Conservation (phyloP, 2,329 filamentous ascomycete species). For the Ascocoryne sarcoides region DNA sequence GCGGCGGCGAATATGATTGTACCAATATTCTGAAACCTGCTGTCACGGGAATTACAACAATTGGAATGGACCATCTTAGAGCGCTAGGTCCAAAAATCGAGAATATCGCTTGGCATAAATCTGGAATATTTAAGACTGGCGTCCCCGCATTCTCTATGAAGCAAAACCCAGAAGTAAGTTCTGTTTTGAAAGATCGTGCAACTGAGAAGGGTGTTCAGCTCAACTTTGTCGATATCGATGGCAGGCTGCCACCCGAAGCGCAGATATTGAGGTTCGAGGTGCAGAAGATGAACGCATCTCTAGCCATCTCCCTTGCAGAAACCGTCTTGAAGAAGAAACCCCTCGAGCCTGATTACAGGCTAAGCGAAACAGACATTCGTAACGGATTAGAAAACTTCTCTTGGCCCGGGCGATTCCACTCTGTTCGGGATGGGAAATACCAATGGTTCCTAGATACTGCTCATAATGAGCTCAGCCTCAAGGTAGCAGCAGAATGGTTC, state of each 20-base stretch:
- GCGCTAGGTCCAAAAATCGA: slow-evolving; percentile 51
- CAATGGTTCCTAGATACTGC: slow-evolving; percentile 19
- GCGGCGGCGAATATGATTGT: slow-evolving; percentile 58
- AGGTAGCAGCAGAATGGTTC: slow-evolving; percentile 75
- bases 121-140: slow-evolving; percentile 57
- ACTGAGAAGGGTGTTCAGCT: slow-evolving; percentile 36
- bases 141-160: slow-evolving; percentile 49
- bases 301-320: slow-evolving; percentile 42
- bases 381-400: slow-evolving; percentile 61
- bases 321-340: slow-evolving; percentile 30
- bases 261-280: slow-evolving; percentile 39
- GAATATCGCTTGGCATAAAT: slow-evolving; percentile 65
- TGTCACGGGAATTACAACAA: slow-evolving; percentile 49
- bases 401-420: slow-evolving; percentile 70
- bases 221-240: slow-evolving; percentile 16
- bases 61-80: slow-evolving; percentile 59
- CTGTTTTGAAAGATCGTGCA: slow-evolving; percentile 42
- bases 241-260: slow-evolving; percentile 8
- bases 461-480: slow-evolving; percentile 62
- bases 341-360: neutral
- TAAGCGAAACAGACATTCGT: slow-evolving; percentile 46
- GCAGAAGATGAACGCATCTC: slow-evolving; percentile 46
- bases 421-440: slow-evolving; percentile 37
- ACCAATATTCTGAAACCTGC: slow-evolving; percentile 55
- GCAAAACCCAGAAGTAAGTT: slow-evolving; percentile 37